Percentiles rank a stretch among this genome's conserved stretches.
These are phyloP conservation scores for Chalaropsis thielavioides DNA, from an alignment of 2,329 filamentous ascomycete genomes.

Conservation along the genomic window DNA sequence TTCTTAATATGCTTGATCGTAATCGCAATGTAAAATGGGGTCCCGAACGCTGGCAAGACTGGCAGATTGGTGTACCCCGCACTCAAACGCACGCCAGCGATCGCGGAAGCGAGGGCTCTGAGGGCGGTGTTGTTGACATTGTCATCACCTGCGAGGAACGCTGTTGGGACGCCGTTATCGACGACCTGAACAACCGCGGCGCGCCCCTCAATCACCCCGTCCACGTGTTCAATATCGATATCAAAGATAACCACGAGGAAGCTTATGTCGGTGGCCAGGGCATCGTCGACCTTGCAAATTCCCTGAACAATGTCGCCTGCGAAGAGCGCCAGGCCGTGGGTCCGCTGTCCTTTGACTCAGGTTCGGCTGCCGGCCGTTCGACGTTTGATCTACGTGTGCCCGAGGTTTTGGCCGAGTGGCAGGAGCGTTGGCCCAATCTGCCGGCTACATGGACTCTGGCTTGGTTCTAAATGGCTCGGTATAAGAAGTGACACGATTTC, in stretches of 20 bases:
- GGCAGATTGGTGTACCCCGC: slow-evolving; percentile 74
- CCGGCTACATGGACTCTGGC: slow-evolving; percentile 88
- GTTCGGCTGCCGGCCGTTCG: slow-evolving; percentile 48
- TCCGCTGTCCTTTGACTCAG: slow-evolving; percentile 52
- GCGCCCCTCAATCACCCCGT: slow-evolving; percentile 81
- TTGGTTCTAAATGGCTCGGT: slow-evolving; percentile 56
- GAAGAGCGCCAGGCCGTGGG: slow-evolving; percentile 60
- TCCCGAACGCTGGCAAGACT: slow-evolving; percentile 95
- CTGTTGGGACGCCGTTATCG: slow-evolving; percentile 95
- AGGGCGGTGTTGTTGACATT: slow-evolving; percentile 80
- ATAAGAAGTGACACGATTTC: not conserved
- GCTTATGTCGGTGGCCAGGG: slow-evolving; percentile 78
- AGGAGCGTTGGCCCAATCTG: slow-evolving; percentile 83
- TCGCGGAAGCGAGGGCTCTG: slow-evolving; percentile 64
- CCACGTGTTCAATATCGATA: slow-evolving; percentile 96
- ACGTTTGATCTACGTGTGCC: slow-evolving; percentile 89
- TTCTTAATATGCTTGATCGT: slow-evolving; percentile 88
- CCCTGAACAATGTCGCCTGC: slow-evolving; percentile 63
- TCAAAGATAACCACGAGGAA: slow-evolving; percentile 96
- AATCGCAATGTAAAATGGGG: slow-evolving; percentile 90
- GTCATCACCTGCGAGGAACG: slow-evolving; percentile 96
- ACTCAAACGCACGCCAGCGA: slow-evolving; percentile 56
- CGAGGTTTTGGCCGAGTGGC: slow-evolving; percentile 82
- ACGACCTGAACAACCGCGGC: slow-evolving; percentile 78
- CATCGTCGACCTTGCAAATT: slow-evolving; percentile 80